Conservation (phyloP, 179 eudicot species). For the Drosera spatulata region DNA sequence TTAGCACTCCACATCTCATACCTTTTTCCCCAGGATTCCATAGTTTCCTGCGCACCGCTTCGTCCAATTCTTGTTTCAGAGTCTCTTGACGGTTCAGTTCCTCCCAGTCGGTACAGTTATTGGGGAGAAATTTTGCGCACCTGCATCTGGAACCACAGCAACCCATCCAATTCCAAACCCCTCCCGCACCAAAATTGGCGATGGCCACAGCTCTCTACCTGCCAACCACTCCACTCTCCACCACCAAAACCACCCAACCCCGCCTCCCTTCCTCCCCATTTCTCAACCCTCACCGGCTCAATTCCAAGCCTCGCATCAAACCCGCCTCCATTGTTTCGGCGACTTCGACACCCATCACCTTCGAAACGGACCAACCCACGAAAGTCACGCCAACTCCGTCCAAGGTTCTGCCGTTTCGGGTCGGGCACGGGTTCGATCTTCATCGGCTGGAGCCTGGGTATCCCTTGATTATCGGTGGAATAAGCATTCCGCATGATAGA, state of each 20-base stretch:
- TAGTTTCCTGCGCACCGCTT: no score
- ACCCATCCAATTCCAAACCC: no score
- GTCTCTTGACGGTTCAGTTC: no score
- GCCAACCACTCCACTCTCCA: slow-evolving; percentile 10
- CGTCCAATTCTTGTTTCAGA: no score
- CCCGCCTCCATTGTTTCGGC: no score
- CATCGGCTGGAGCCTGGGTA: slow-evolving; percentile 90
- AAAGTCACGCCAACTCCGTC: slow-evolving; percentile 17
- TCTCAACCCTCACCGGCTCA: slow-evolving; percentile 11
- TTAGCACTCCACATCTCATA: no score
- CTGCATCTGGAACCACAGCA: no score
- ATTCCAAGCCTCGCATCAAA: neutral
- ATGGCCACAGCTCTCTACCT: slow-evolving; percentile 21
- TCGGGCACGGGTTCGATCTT: slow-evolving; percentile 94
- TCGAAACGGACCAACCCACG: slow-evolving; percentile 24
- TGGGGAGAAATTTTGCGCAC: no score
- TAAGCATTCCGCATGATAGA: slow-evolving; percentile 72
- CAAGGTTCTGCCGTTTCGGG: slow-evolving; percentile 66
- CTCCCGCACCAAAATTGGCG: slow-evolving; percentile 11
- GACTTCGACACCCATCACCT: slow-evolving; percentile 4
- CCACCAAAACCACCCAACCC: slow-evolving; percentile 4
- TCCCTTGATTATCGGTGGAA: slow-evolving; percentile 91
- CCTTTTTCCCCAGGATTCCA: no score
- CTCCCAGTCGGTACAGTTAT: no score
- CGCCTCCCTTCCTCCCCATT: slow-evolving; percentile 7